Conservation (phyloP, 495 filamentous ascomycete genomes). For the Chaetomidium leptoderma region DNA sequence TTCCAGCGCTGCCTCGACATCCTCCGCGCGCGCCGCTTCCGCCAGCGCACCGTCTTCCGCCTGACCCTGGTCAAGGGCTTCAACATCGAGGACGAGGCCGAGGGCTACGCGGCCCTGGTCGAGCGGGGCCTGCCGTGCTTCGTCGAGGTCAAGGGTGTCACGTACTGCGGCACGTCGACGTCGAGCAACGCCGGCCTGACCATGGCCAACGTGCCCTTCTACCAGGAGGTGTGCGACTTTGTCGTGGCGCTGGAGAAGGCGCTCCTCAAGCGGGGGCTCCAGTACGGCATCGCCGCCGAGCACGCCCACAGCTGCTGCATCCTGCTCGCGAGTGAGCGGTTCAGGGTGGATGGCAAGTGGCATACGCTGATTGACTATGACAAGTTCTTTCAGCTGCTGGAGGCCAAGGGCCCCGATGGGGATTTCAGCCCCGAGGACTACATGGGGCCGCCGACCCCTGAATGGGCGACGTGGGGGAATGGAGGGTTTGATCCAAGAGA, state of each 20-base stretch:
- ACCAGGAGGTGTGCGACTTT: conserved; percentile 78
- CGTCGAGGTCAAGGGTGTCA: conserved; percentile 93
- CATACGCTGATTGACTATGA: conserved; percentile 88
- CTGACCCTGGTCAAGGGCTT: conserved; percentile 93
- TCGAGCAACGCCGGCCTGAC: conserved; percentile 75
- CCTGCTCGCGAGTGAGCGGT: conserved; percentile 73
- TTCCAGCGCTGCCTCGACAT: conserved; percentile 90
- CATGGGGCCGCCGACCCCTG: conserved; percentile 72
- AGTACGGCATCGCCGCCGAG: conserved; percentile 89
- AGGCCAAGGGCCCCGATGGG: conserved; percentile 58
- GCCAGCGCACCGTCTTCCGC: conserved; percentile 89
- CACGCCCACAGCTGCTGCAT: conserved; percentile 93
- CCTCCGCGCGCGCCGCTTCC: conserved; percentile 69
- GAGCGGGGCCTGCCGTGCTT: conserved; percentile 81
- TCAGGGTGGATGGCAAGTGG: conserved; percentile 71
- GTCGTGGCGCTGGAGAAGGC: conserved; percentile 66
- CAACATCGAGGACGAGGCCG: conserved; percentile 88
- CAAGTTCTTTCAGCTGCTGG: conserved; percentile 78
- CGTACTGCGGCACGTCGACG: conserved; percentile 87
- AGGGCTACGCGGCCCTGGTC: conserved; percentile 86
- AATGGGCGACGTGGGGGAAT: conserved; percentile 93
- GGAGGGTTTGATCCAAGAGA: conserved; percentile 93
- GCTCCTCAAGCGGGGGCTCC: conserved; percentile 61
- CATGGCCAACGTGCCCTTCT: conserved; percentile 96
- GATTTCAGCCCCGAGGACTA: conserved; percentile 87